These are phyloP conservation scores for Cyberlindnera saturnus DNA, from an alignment of 805 yeast species.

Conservation along the genomic window DNA sequence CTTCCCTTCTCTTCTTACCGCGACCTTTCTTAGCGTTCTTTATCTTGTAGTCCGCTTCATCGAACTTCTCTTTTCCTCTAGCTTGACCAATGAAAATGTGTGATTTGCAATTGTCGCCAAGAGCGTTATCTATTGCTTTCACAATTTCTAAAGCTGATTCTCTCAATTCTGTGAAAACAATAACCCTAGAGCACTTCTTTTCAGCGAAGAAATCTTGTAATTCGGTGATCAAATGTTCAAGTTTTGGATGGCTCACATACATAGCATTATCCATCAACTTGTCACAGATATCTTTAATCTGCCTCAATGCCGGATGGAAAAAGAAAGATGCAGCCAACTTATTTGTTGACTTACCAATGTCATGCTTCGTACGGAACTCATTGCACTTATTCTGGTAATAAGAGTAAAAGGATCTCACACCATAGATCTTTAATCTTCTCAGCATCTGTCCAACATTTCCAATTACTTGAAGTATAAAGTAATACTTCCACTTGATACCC, in stretches of 20 bases:
- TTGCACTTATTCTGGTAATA: conserved; percentile 55
- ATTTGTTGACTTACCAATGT: conserved; percentile 56
- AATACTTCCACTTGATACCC: conserved; percentile 70
- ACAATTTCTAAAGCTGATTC: conserved; percentile 89
- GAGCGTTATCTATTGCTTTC: conserved; percentile 44
- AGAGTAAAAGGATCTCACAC: conserved; percentile 67
- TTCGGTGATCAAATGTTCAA: conserved; percentile 53
- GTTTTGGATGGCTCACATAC: conserved; percentile 65
- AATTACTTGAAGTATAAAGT: conserved; percentile 53
- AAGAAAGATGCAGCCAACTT: conserved; percentile 58
- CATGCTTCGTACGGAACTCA: conserved; percentile 54
- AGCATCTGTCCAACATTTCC: conserved; percentile 69
- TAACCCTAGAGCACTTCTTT: conserved; percentile 59
- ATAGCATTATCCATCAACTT: conserved; percentile 30
- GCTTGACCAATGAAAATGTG: conserved; percentile 94
- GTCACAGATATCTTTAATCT: conserved; percentile 41
- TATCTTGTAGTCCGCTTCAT: conserved; percentile 42
- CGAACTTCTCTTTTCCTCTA: conserved; percentile 62
- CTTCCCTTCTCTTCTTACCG: conserved; percentile 30
- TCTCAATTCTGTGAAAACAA: conserved; percentile 82
- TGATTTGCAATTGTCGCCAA: conserved; percentile 42
- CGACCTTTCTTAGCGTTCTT: conserved; percentile 40
- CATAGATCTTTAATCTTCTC: conserved; percentile 70
- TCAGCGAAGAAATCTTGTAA: conserved; percentile 47
- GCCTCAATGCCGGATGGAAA: conserved; percentile 41